A percentile compares a stretch with the other conserved stretches of the same genome.
Evolutionary conservation across 805 yeast genomes (phyloP).

Genomic region (Saturnispora silvae): DNA sequence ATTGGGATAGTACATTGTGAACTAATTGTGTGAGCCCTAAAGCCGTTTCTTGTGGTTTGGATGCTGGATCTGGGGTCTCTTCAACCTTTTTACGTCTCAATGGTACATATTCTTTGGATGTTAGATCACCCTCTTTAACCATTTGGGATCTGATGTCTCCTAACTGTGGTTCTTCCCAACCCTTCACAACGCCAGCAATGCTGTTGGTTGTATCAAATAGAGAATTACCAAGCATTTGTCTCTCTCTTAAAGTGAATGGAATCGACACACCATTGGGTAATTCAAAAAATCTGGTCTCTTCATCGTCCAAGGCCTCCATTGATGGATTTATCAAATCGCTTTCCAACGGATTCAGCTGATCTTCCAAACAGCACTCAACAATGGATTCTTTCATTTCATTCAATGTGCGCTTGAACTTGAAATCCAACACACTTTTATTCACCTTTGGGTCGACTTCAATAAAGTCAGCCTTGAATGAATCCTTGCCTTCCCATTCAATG

Average conservation of each 20-base stretch:
- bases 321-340: constrained; percentile 7
- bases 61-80: constrained; percentile 27
- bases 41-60: constrained; percentile 4
- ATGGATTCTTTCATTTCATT: constrained; percentile 72
- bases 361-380: constrained; percentile 34
- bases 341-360: constrained; percentile 19
- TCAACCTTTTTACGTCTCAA: constrained; percentile 45
- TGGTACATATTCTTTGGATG: constrained; percentile 61
- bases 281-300: constrained; percentile 46
- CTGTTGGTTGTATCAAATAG: constrained; percentile 49
- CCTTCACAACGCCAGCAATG: constrained; percentile 17
- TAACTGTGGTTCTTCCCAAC: constrained; percentile 32
- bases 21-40: constrained; percentile 48
- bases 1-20: constrained; percentile 41
- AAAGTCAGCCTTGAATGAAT: constrained; percentile 21
- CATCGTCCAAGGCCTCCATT: constrained; percentile 12
- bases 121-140: constrained; percentile 21
- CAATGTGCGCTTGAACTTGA: constrained; percentile 42
- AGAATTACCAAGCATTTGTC: constrained; percentile 61
- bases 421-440: constrained; percentile 43
- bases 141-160: constrained; percentile 38
- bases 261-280: constrained; percentile 66
- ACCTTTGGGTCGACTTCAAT: constrained; percentile 12
- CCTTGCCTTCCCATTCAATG: constrained; percentile 23
- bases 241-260: constrained; percentile 42